Evolutionary conservation across 768 basidiomycete genomes (phyloP), one percentile per base, ranked within the genome.

Genomic region (Myochromella boudieri): DNA sequence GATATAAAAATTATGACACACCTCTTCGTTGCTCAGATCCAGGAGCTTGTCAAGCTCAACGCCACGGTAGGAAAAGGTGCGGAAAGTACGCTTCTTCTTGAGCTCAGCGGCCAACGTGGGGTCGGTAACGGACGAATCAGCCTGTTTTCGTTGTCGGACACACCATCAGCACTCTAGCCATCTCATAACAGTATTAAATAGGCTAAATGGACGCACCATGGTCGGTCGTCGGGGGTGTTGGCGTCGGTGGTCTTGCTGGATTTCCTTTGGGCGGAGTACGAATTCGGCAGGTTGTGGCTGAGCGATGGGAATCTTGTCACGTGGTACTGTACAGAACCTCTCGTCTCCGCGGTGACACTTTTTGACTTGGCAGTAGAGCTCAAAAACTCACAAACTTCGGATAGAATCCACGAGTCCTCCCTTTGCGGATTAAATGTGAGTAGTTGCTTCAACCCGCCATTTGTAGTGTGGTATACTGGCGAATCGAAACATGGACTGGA

Each of bases 41-140:
- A 99, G 76, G 68, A 98, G 91, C 74, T 97, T 93, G 68, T 97
- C 94, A 60, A 99, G 90, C 80, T 95, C 95, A 61, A 99, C 75
- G 60, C 97, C 97, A 64, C 97, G 90, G 84, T 94, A 99, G 27
- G 91, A 91, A 80, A 95, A 98, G 62, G 95, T 97, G 65, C 92
- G 90, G 89, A 98, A 98, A 49, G 93, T 95, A 65, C 97, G 79
- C 84, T 85, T 94, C 81, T 94, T 95, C 87, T 97, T 97, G 76
- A 95, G 81, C 69, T 95, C 95, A 53, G 95, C 95, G 61, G 95
- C 97, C 68, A 91, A 72, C 70, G 84, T 71, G 64, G 94, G 92
- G 72, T 97, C 94, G 72, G 95, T 95, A 59, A 93, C 77, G 46
- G 71, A 72, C 59, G 80, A 72, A 69, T 92, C 91, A 72, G 91